Evolutionary conservation across 2,329 filamentous ascomycete genomes (phyloP), one percentile per base, ranked within the genome.

Genomic region (Pseudogymnoascus sp.): DNA sequence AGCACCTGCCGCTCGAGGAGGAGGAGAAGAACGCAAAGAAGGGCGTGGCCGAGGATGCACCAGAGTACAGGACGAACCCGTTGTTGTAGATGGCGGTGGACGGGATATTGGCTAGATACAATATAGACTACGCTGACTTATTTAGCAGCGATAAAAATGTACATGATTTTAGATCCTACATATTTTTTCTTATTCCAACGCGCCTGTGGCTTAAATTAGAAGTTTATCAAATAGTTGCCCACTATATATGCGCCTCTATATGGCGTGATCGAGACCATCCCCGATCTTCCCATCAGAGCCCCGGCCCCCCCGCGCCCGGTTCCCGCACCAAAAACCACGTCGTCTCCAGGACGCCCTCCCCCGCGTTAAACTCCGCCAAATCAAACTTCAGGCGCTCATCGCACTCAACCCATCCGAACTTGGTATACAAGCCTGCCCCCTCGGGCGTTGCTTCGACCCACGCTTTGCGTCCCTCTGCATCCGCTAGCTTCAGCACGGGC

Each of bases 1-100:
- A 60, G 33, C 30, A 35, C 22, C 37, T 33, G 7, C 47, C 47
- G 25, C 30, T 60, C 5, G 39, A 53, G 20, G 43, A 18, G 6
- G 72, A 75, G 50, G 76, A 77, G 59, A 74, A 77, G 63, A 72
- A 77, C 35, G 68, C 69, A 2, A 64, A 67, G 59, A 71, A 71
- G 77, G 68, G 82, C 64, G 73, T 74, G 65, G 81, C 80, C 66
- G 81, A 78, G 59, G 77, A 80, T 30, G 82, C 79, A 11, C 81
- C 82, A 14, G 83, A 87, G 71, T 87, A 86, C 72, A 78, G 79
- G 69, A 79, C 80, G 58, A 87, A 87, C 75, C 85, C 85, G 62
- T 75, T 86, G 62, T 76, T 88, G 68, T 88, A 78, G 76, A 71
- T 50, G 47, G 15, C 1, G 28, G 6, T 53, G 28, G 12, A 43